Percentiles rank a stretch among this genome's conserved stretches.
These are phyloP conservation scores for Boletellus sp. DNA, from an alignment of 1,284 basidiomycete genomes.

Conservation along the genomic window DNA sequence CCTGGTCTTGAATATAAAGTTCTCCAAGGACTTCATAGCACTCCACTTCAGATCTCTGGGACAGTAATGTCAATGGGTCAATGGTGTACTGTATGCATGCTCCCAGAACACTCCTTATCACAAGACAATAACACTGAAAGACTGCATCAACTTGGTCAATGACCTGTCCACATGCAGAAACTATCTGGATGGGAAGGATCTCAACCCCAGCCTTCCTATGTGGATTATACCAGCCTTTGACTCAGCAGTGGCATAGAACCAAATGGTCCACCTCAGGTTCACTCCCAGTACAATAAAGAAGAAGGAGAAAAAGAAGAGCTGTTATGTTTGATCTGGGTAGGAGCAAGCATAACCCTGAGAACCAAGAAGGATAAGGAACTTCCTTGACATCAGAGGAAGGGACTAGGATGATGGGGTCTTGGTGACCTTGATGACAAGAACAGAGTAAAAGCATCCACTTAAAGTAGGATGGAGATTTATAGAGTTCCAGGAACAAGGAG, in stretches of 20 bases:
- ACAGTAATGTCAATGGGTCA: background rate
- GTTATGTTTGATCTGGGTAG: no score
- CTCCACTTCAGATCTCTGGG: constrained; percentile 1
- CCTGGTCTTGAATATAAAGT: no score
- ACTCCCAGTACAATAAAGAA: background rate
- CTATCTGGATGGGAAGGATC: constrained; percentile 6
- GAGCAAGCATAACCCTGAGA: no score
- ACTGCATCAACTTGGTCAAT: background rate
- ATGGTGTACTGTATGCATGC: no score
- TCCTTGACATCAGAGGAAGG: no score
- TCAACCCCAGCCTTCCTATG: background rate
- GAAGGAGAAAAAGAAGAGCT: background rate
- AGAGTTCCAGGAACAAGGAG: no score
- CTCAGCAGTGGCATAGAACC: background rate
- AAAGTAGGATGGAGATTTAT: no score
- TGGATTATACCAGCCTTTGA: constrained; percentile 1
- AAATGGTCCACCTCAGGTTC: background rate
- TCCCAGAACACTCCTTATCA: background rate
- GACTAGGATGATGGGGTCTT: no score
- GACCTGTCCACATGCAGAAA: background rate
- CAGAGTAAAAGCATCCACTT: no score
- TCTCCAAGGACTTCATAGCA: background rate
- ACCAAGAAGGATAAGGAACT: no score
- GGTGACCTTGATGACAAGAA: no score
- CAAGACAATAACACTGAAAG: background rate